These are phyloP conservation scores for Sarocladiaceae sp. DNA, from an alignment of 2,329 filamentous ascomycete genomes.

Conservation along the genomic window DNA sequence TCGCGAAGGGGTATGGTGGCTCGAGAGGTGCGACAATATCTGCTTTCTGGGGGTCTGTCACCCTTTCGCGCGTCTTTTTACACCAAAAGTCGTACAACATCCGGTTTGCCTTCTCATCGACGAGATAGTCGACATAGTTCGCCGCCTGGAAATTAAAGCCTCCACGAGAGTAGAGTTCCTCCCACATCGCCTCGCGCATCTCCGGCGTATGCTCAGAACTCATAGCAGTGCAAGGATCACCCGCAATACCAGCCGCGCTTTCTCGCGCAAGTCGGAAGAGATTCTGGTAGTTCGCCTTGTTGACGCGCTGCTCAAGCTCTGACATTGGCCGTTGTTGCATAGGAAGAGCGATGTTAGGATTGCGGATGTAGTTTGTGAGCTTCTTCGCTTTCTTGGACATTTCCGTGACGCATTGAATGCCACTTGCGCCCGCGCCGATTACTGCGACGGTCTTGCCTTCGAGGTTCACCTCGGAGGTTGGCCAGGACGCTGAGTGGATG, in stretches of 20 bases:
- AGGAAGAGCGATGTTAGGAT: slow-evolving; percentile 52
- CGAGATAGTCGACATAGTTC: slow-evolving; percentile 41
- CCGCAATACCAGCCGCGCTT: slow-evolving; percentile 8
- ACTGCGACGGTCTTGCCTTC: not conserved
- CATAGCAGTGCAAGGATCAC: not conserved
- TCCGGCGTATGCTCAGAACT: slow-evolving; percentile 24
- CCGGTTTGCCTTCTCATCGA: slow-evolving; percentile 37
- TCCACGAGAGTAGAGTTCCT: slow-evolving; percentile 39
- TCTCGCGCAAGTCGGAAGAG: not conserved
- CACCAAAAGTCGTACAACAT: slow-evolving; percentile 45
- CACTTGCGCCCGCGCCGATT: not conserved
- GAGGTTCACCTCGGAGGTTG: not conserved
- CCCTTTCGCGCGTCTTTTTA: slow-evolving; percentile 35
- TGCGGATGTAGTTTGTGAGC: not conserved
- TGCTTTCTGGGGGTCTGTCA: slow-evolving; percentile 38
- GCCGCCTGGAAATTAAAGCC: slow-evolving; percentile 42
- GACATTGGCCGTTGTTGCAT: slow-evolving; percentile 40
- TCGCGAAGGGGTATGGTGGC: slow-evolving; percentile 40
- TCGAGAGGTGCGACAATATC: slow-evolving; percentile 42
- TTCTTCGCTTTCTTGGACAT: not conserved
- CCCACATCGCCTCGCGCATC: slow-evolving; percentile 38
- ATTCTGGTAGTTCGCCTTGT: slow-evolving; percentile 13
- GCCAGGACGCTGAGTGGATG: not conserved
- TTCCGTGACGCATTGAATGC: not conserved
- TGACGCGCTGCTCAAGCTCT: slow-evolving; percentile 28